Evolutionary conservation across 257 asterid species (phyloP), one percentile per base, ranked within the genome.

Genomic region (Lycium barbarum): DNA sequence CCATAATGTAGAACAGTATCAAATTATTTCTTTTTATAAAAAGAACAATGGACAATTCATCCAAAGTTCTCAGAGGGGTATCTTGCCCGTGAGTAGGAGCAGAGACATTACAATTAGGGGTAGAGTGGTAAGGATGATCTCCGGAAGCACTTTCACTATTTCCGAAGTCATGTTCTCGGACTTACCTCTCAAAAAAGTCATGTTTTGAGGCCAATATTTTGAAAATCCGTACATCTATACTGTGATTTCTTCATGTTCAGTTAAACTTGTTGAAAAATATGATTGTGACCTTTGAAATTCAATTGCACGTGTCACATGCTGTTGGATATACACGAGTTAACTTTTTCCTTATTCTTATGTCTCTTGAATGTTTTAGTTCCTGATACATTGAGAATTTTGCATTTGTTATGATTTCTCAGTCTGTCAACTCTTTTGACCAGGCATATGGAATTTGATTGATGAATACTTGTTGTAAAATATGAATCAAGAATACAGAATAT

Each of bases 191-290:
- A 4, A 55, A 51, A 55, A 55, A 55, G 61, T 55, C 61, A 62
- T 62, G 68, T 20, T 62, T 62, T n/a, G 68, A 26, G 68, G 20
- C 68, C 68, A 62, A 62, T 62, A 62, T 8, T 62, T 62, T 62
- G 68, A 20, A 62, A 20, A 20, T 9, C 12, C 68, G 20, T 62
- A 62, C 35, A 61, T 61, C 67, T 61, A n/a, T 62, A 12, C 14
- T 62, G 36, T 62, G 1, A 62, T 62, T 62, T 62, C 14, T 62
- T 62, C 68, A 62, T 62, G 15, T 9, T 59, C 33, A 62, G 36
- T 9, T 62, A 9, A 36, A 9, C 14, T n/a, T 20, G 68, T 62
- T 62, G 8, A 62, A 62, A 62, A 62, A 62, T 1, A 18, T 58
- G 17, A 18, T 20, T 20, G 36, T 8, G 68, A 62, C 9, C 68